phyloP scores from a whole-genome alignment of 139 green algal species.

The Closterium sp. region DNA sequence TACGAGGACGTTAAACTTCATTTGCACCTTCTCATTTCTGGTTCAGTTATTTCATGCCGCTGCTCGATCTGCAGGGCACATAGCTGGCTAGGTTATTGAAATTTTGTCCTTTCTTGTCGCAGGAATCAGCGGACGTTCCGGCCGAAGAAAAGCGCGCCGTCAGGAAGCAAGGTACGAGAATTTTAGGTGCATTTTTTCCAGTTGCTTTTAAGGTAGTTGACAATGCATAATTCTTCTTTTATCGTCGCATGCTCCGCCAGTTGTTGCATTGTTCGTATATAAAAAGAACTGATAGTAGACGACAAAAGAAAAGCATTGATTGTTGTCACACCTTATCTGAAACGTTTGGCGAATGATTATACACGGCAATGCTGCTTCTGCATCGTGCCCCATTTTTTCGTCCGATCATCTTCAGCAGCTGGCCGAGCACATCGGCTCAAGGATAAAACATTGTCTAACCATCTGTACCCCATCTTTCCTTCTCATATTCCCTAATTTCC shows the following conservation, averaged over 20 bases:
- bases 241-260: neutral
- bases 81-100: neutral
- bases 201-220: too few species aligned
- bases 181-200: too few species aligned
- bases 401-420: neutral
- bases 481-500: neutral
- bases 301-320: neutral
- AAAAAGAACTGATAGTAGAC: constrained; percentile 7
- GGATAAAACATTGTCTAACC: neutral
- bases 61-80: neutral
- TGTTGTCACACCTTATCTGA: constrained; percentile 3
- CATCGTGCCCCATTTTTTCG: neutral
- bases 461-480: neutral
- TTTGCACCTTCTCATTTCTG: neutral
- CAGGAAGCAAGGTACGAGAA: constrained; percentile 72
- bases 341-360: neutral
- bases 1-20: too few species aligned
- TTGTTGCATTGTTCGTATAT: too few species aligned
- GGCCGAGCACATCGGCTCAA: neutral
- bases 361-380: neutral
- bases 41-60: neutral
- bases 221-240: neutral
- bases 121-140: constrained; percentile 71
- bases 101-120: neutral
- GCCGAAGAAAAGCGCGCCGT: constrained; percentile 74